Evolutionary conservation across 1,284 basidiomycete species (phyloP), one percentile per base, ranked within the genome.

Genomic region (Ustilago nuda): DNA sequence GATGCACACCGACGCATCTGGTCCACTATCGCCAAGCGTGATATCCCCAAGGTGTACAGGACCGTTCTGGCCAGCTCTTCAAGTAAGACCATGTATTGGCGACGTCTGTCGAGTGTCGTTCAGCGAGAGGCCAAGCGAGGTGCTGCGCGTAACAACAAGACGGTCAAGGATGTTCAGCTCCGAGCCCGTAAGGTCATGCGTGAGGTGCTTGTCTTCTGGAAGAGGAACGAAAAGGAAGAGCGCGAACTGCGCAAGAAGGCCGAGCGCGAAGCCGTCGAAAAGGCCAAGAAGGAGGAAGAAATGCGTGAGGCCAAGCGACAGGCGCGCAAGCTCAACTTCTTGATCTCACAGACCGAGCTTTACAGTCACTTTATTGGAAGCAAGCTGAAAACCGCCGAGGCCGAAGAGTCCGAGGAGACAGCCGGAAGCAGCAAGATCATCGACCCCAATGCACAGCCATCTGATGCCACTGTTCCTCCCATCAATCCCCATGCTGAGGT

Each of bases 291-390:
- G 48, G 97, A 99, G 86, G 97, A 99, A 87, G 97, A 99, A 88
- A 94, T 92, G 85, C 91, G 97, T 56, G 97, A 99, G 87, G 92
- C 94, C 33, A 93, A 96, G 67, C 89, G 97, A 57, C 95, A 98
- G 87, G 93, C 95, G 4, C 91, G 97, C 79, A 99, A 99, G 87
- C 91, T 99, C 65, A 98, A 99, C 88, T 99, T 99, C 89, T 89
- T 99, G 86, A 96, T 99, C 87, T 98, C 94, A 70, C 97, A 99
- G 87, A 99, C 97, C 12, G 97, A 99, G 87, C 90, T 99, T 12
- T 99, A 99, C 88, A 97, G 94, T 79, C 97, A 99, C 88, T 99
- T 99, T 89, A 94, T 99, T 68, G 96, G 97, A 45, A 98, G 92
- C 87, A 99, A 99, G 88, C 90, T 99, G 81, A 98, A 97, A 88